phyloP scores from a whole-genome alignment of 2,329 filamentous ascomycete genomes.

The Cylindrodendrum hubeiense region DNA sequence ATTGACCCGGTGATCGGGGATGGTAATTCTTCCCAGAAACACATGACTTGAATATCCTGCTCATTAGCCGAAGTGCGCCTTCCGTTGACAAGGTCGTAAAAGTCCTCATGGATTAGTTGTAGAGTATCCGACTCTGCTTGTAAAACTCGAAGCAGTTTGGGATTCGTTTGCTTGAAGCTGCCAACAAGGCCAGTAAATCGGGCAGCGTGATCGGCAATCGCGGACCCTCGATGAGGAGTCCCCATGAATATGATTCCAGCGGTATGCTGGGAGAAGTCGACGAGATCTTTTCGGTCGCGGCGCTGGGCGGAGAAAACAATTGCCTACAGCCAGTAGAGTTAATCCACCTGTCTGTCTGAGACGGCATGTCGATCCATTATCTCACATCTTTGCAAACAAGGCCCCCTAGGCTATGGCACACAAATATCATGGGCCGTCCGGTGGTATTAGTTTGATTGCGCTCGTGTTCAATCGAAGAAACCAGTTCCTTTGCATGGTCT shows the following conservation, averaged over 20 bases:
- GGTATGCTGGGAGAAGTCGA: not conserved
- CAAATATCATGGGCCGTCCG: conserved; percentile 6
- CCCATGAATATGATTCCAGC: conserved; percentile 7
- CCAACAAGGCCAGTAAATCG: not conserved
- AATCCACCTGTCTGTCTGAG: not conserved
- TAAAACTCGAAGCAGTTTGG: not conserved
- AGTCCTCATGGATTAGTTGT: conserved; percentile 3
- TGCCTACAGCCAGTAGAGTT: not conserved
- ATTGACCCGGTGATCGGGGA: not conserved
- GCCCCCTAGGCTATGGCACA: conserved; percentile 12
- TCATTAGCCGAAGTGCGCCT: not conserved
- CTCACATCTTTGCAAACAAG: conserved; percentile 17
- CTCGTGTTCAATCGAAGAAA: not conserved
- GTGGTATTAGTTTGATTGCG: not conserved
- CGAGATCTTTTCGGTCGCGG: not conserved
- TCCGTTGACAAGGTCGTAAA: not conserved
- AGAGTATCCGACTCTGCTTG: not conserved
- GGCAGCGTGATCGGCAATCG: not conserved
- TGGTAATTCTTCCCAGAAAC: conserved; percentile 8
- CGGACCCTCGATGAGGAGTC: conserved; percentile 4
- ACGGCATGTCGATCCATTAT: not conserved
- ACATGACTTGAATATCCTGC: not conserved
- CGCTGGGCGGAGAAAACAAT: not conserved
- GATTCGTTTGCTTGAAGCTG: not conserved
- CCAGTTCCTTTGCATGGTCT: conserved; percentile 1